Conservation (phyloP, 2,329 filamentous ascomycete genomes). For the Ceratocystis smalleyi region DNA sequence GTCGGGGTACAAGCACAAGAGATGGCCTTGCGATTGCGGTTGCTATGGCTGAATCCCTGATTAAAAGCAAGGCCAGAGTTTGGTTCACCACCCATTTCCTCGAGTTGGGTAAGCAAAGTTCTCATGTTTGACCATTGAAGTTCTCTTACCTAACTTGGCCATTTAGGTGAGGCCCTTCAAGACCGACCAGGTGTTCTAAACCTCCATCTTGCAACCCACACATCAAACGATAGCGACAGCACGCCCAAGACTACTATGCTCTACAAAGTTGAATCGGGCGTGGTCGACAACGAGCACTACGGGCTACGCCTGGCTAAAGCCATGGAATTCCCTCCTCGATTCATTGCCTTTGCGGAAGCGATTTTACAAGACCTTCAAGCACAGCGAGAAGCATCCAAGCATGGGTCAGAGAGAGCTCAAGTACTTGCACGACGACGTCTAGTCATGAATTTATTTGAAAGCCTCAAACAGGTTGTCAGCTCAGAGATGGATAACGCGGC, state of each 20-base stretch:
- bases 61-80: conserved; percentile 61
- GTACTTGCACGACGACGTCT: conserved; percentile 53
- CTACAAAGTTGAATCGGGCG: conserved; percentile 65
- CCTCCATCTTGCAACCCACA: conserved; percentile 62
- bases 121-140: neutral
- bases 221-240: conserved; percentile 33
- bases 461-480: conserved; percentile 50
- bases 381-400: conserved; percentile 41
- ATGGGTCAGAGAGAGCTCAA: conserved; percentile 41
- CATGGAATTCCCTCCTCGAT: conserved; percentile 51
- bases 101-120: conserved; percentile 42
- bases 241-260: conserved; percentile 62
- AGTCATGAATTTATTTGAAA: conserved; percentile 56
- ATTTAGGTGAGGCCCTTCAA: conserved; percentile 49
- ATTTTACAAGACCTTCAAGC: conserved; percentile 48
- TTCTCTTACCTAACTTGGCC: neutral
- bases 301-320: conserved; percentile 68
- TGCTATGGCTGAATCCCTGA: conserved; percentile 73
- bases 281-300: conserved; percentile 57
- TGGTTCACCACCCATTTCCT: conserved; percentile 93
- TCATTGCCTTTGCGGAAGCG: conserved; percentile 52
- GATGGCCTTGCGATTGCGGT: conserved; percentile 84
- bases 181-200: conserved; percentile 68
- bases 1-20: conserved; percentile 72
- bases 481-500: conserved; percentile 49